Conservation (phyloP, 2,329 filamentous ascomycete species). For the Alternaria sp. region DNA sequence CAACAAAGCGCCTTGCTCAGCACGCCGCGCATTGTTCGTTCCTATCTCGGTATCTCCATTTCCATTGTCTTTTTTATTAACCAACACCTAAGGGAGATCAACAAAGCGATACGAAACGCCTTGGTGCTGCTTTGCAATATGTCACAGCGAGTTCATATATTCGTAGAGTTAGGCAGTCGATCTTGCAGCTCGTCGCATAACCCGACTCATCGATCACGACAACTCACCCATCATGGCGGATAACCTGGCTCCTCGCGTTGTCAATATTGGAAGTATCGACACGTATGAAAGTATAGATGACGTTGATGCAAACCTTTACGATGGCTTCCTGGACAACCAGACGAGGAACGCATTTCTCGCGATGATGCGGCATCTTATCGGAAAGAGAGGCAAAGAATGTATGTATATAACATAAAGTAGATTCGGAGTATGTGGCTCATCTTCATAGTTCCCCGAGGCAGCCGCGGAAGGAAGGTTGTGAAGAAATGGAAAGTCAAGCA, state of each 20-base stretch:
- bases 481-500: background rate
- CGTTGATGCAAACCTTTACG: background rate
- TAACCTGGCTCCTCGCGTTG: too few species aligned
- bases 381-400: background rate
- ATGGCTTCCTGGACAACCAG: background rate
- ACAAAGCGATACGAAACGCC: background rate
- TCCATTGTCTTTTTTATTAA: background rate
- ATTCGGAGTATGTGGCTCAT: background rate
- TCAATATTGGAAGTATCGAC: background rate
- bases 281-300: background rate
- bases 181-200: background rate
- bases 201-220: background rate
- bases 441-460: background rate
- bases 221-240: background rate
- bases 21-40: background rate
- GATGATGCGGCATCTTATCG: background rate
- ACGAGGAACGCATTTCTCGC: background rate
- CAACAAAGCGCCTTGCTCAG: background rate
- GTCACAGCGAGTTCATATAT: background rate
- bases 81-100: background rate
- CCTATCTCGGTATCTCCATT: background rate
- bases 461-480: background rate
- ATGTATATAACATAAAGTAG: background rate
- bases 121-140: background rate
- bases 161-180: background rate